Evolutionary conservation across 495 filamentous ascomycete genomes (phyloP), one percentile per base, ranked within the genome.

Genomic region (Penicillium antarcticum): DNA sequence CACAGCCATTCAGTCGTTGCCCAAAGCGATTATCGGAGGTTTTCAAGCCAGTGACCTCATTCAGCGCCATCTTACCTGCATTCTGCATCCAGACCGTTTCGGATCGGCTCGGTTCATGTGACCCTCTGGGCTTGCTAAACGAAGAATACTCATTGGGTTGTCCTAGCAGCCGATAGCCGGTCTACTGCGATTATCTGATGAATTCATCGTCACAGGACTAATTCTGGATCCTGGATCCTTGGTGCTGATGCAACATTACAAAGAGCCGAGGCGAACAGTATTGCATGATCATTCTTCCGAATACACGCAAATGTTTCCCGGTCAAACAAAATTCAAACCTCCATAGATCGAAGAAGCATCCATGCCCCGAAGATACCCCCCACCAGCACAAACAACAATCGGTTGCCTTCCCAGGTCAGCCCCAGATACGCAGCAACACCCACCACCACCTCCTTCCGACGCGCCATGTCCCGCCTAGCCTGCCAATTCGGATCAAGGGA

Each of bases 341-440:
- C 42, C 43, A 76, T 34, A 35, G 68, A 70, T 48, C 67, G 64
- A 56, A 78, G 60, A 33, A 74, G 63, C 46, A 72, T 55, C 75
- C 78, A 80, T 35, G 67, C 75, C 10, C 76, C 75, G 1, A 77
- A 13, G 13, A 73, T 45, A 5, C 75, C 76, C 16, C 79, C 41
- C 13, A 63, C 34, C 14, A 71, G 60, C 8, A 71, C 76, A 38
- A 83, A 51, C 47, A 83, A 35, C 45, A 80, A 52, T 24, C 69
- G 66, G 26, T 74, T 76, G 8, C 83, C 83, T 62, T 84, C 81
- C 78, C 79, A 78, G n/a, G 84, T 87, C 60, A 79, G 58, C 0
- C 64, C 72, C 26, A 86, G 54, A 68, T 84, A 86, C 8, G 80
- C 75, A 21, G 75, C 45, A 13, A 76, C 52, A 35, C 83, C 84